Percentiles rank a stretch among this genome's conserved stretches.
phyloP scores from a whole-genome alignment of 192 early-diverging fungal species.

The Oehlia diaphana region DNA sequence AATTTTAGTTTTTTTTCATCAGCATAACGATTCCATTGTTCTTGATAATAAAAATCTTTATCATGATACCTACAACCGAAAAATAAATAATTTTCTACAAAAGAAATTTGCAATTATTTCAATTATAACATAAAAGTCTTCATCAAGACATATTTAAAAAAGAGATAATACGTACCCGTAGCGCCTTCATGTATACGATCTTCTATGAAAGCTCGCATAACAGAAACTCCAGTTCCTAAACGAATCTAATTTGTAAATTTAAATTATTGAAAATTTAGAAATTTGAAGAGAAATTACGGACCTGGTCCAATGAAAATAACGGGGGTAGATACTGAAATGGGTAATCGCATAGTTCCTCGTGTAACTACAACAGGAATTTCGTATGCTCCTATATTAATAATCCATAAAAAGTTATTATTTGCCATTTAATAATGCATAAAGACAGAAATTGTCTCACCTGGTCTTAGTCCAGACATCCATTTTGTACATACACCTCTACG shows the following conservation, averaged over 20 bases:
- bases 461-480: constrained; percentile 58
- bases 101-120: constrained; percentile 1
- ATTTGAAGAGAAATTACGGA: constrained; percentile 19
- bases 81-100: constrained; percentile 70
- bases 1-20: constrained; percentile 53
- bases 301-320: constrained; percentile 84
- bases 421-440: constrained; percentile 2
- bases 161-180: constrained; percentile 29
- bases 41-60: constrained; percentile 74
- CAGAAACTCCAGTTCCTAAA: constrained; percentile 85
- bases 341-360: constrained; percentile 67
- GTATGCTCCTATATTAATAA: constrained; percentile 18
- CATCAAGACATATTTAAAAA: not conserved
- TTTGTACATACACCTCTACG: constrained; percentile 83
- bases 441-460: constrained; percentile 42
- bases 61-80: constrained; percentile 77
- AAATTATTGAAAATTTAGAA: not conserved
- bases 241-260: constrained; percentile 9
- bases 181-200: constrained; percentile 50
- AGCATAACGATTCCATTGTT: constrained; percentile 62
- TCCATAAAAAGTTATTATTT: not conserved
- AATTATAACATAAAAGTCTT: not conserved
- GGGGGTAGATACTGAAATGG: constrained; percentile 54
- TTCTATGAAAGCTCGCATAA: constrained; percentile 81
- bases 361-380: constrained; percentile 49